Conservation (phyloP, 2,329 filamentous ascomycete genomes). For the Malbranchea cinnamomea region DNA sequence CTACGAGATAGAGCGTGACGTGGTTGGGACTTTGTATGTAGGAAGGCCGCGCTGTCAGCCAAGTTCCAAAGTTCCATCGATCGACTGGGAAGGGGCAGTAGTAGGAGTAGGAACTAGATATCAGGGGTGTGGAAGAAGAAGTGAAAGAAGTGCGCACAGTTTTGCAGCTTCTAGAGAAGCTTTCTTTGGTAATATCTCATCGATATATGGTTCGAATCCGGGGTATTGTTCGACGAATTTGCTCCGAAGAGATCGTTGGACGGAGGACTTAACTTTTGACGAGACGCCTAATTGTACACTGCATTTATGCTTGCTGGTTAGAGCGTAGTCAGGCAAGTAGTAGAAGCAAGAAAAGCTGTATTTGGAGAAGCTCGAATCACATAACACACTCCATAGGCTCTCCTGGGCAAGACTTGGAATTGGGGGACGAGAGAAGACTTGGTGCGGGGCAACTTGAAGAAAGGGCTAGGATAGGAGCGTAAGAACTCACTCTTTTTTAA, state of each 20-base stretch:
- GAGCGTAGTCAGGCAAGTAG: conserved; percentile 9
- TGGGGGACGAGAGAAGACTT: too few relatives aligned
- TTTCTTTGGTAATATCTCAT: conserved; percentile 92
- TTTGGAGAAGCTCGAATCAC: neutral
- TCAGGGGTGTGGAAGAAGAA: neutral
- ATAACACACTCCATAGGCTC: conserved; percentile 1
- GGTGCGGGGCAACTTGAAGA: neutral
- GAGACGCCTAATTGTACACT: too few relatives aligned
- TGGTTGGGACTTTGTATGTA: conserved; percentile 53
- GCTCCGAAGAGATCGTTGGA: conserved; percentile 71
- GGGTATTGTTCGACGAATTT: conserved; percentile 77
- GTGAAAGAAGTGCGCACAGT: conserved; percentile 37
- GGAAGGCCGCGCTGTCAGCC: conserved; percentile 2
- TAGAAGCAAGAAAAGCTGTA: conserved; percentile 1
- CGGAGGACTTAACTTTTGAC: conserved; percentile 94
- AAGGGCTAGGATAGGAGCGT: too few relatives aligned
- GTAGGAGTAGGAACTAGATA: too few relatives aligned
- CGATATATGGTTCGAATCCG: conserved; percentile 70
- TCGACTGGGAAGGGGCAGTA: too few relatives aligned
- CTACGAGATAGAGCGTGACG: conserved; percentile 74
- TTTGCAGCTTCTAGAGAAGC: conserved; percentile 80
- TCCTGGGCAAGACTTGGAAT: too few relatives aligned
- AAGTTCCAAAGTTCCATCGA: too few relatives aligned
- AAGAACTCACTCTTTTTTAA: conserved; percentile 73
- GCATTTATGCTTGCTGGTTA: conserved; percentile 52